Evolutionary conservation across 441 rosid species (phyloP).

Genomic region (Brassica hybrid): DNA sequence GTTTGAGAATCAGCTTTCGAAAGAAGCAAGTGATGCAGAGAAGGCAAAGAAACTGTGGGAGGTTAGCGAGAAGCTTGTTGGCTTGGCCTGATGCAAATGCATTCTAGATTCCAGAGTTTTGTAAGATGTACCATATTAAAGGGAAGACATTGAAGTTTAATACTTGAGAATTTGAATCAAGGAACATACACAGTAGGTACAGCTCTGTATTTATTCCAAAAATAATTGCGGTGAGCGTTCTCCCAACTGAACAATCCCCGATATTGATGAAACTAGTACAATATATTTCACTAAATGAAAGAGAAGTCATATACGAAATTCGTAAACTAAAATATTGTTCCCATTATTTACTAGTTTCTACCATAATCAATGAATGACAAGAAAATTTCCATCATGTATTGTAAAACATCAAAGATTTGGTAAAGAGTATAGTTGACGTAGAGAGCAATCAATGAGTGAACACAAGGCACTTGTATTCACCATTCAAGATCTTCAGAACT

Average conservation of each 20-base stretch:
- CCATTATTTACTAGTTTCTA: no score
- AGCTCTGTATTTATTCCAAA: not conserved
- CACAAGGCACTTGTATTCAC: no score
- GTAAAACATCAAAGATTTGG: no score
- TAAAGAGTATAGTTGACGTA: no score
- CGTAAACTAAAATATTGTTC: no score
- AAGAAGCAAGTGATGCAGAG: constrained; percentile 85
- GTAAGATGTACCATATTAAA: constrained; percentile 2
- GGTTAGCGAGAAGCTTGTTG: constrained; percentile 85
- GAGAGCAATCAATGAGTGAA: no score
- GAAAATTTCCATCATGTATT: no score
- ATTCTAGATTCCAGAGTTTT: not conserved
- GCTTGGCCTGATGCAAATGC: constrained; percentile 51
- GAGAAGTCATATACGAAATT: no score
- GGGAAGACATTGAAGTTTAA: not conserved
- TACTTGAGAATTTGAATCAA: not conserved
- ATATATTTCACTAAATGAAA: no score
- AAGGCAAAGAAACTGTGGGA: constrained; percentile 91
- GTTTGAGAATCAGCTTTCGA: constrained; percentile 80
- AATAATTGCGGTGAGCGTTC: constrained; percentile 69
- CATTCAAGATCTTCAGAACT: no score
- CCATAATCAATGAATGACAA: no score
- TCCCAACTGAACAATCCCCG: constrained; percentile 49
- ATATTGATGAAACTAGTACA: not conserved
- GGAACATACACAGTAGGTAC: not conserved